Conservation (phyloP, 2,329 filamentous ascomycete species). For the Fusarium ramigenum region DNA sequence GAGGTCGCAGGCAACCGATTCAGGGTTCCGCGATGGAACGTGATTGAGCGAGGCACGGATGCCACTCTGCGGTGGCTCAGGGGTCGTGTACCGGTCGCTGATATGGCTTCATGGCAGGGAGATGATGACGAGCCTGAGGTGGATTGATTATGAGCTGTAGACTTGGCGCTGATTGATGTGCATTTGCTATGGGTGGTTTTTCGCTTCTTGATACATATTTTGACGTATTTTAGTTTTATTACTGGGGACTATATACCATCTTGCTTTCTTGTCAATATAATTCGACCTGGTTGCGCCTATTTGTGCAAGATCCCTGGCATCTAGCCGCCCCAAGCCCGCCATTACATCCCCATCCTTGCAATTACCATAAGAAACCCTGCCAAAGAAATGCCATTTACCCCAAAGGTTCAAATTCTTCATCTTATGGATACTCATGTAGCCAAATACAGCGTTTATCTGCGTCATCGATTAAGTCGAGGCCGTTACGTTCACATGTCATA, state of each 20-base stretch:
- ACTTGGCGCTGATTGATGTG: not conserved
- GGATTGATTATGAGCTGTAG: conserved; percentile 24
- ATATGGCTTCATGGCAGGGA: conserved; percentile 66
- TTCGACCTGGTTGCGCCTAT: not conserved
- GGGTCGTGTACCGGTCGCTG: conserved; percentile 73
- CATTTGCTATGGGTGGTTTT: conserved; percentile 1
- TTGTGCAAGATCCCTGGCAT: not conserved
- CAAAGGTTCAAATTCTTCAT: not conserved
- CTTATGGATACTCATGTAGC: not conserved
- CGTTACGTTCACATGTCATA: not conserved
- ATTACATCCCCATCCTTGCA: not conserved
- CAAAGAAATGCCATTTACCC: too few relatives aligned
- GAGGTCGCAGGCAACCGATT: conserved; percentile 89
- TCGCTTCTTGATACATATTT: conserved; percentile 28
- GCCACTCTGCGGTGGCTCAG: conserved; percentile 83
- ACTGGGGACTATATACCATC: conserved; percentile 23
- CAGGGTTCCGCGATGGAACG: conserved; percentile 83
- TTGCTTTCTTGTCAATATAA: conserved; percentile 10
- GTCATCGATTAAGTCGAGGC: not conserved
- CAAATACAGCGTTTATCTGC: not conserved
- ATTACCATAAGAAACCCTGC: not conserved
- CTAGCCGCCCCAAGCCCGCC: not conserved
- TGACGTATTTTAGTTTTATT: conserved; percentile 26
- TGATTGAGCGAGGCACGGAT: conserved; percentile 88
- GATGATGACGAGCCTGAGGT: conserved; percentile 51